Evolutionary conservation across 1,284 basidiomycete species (phyloP).

Genomic region (Malassezia psittaci): DNA sequence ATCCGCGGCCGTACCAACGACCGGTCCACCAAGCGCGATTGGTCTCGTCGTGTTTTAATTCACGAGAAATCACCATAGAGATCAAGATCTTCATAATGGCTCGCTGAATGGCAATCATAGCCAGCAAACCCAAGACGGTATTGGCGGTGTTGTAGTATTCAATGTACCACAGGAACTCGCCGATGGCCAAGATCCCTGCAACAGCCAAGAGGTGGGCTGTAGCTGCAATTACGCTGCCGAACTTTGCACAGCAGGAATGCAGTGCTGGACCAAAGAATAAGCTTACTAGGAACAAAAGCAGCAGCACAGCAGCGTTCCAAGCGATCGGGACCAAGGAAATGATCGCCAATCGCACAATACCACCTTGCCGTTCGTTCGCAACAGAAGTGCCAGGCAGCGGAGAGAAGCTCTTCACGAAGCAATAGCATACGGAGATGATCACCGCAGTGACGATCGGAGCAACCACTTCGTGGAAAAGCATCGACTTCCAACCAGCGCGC

Average conservation of each 20-base stretch:
- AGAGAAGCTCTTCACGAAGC: constrained; percentile 47
- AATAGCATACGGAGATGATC: constrained; percentile 45
- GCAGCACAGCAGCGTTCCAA: constrained; percentile 79
- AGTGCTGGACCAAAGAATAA: constrained; percentile 86
- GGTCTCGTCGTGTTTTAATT: constrained; percentile 48
- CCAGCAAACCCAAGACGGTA: constrained; percentile 55
- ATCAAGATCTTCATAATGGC: constrained; percentile 48
- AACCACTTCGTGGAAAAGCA: constrained; percentile 41
- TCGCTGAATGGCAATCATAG: constrained; percentile 47
- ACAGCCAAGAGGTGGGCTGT: constrained; percentile 44
- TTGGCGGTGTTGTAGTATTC: constrained; percentile 85
- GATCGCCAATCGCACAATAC: constrained; percentile 81
- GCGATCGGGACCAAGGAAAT: constrained; percentile 89
- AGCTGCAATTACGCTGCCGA: constrained; percentile 45
- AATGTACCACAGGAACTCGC: constrained; percentile 67
- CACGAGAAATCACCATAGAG: constrained; percentile 42
- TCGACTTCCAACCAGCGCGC: constrained; percentile 45
- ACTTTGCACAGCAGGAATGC: constrained; percentile 55
- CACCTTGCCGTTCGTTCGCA: constrained; percentile 52
- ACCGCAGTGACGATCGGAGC: constrained; percentile 41
- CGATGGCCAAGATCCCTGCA: constrained; percentile 38
- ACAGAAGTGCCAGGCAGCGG: constrained; percentile 54
- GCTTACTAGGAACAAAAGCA: constrained; percentile 77
- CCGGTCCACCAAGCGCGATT: constrained; percentile 49
- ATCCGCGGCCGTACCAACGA: constrained; percentile 46